Conservation (phyloP, 352 stramenopile species). For the Pythium brassicae region DNA sequence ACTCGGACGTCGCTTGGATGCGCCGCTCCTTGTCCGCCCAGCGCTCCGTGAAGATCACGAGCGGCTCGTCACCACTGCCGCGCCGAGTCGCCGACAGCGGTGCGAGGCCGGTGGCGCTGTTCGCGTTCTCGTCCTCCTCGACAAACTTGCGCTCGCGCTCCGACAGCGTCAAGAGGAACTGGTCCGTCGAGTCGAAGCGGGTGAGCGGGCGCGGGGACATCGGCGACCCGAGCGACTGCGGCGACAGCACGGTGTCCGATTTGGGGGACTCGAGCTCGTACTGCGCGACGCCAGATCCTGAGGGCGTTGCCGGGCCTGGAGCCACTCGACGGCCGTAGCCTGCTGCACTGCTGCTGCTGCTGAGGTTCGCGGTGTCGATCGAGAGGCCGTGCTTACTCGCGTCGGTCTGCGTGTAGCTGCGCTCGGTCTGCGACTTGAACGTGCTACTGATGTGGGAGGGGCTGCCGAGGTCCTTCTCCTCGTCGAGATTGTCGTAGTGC, state of each 20-base stretch:
- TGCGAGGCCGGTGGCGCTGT: constrained; percentile 12
- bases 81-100: constrained; percentile 10
- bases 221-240: constrained; percentile 51
- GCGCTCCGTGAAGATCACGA: constrained; percentile 92
- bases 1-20: constrained; percentile 83
- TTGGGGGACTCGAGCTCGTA: constrained; percentile 45
- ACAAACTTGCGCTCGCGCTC: constrained; percentile 66
- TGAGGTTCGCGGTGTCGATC: constrained; percentile 36
- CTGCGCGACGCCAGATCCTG: background rate
- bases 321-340: constrained; percentile 10
- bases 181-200: constrained; percentile 77
- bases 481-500: constrained; percentile 5
- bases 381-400: constrained; percentile 31
- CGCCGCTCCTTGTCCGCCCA: constrained; percentile 94
- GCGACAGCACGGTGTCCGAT: constrained; percentile 49
- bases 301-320: constrained; percentile 1
- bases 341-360: background rate
- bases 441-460: background rate
- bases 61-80: constrained; percentile 33
- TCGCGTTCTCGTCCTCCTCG: constrained; percentile 45
- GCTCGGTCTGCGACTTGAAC: constrained; percentile 13
- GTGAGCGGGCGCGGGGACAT: constrained; percentile 48
- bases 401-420: constrained; percentile 32
- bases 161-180: constrained; percentile 59
- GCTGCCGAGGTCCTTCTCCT: constrained; percentile 3